phyloP scores from a whole-genome alignment of 352 stramenopile species.

The Pythium monospermum region DNA sequence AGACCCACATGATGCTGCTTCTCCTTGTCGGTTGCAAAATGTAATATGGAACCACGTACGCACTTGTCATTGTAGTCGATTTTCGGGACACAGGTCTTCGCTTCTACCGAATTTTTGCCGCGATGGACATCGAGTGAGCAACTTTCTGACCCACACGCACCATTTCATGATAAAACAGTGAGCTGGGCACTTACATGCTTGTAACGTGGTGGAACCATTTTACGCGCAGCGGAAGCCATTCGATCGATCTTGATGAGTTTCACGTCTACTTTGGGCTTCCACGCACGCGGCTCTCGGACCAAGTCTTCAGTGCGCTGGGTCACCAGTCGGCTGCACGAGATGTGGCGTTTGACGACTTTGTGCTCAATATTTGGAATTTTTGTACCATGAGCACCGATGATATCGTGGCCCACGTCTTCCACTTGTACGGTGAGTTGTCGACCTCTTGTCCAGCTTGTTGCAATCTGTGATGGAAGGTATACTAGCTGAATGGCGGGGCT shows the following conservation, averaged over 20 bases:
- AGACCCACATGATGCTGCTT: neutral
- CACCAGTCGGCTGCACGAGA: slow-evolving; percentile 32
- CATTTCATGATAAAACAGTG: neutral
- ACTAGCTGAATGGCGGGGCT: neutral
- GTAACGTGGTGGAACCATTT: no score
- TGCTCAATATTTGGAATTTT: slow-evolving; percentile 58
- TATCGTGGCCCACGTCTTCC: slow-evolving; percentile 36
- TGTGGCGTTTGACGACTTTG: slow-evolving; percentile 52
- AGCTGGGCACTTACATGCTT: no score
- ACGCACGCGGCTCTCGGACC: slow-evolving; percentile 39
- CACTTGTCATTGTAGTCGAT: slow-evolving; percentile 26
- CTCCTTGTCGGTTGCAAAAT: neutral
- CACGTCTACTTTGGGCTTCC: slow-evolving; percentile 34
- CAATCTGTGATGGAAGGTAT: neutral
- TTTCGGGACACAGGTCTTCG: slow-evolving; percentile 27
- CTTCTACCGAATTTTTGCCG: slow-evolving; percentile 42
- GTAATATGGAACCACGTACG: neutral
- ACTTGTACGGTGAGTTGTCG: slow-evolving; percentile 32
- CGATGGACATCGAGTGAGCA: slow-evolving; percentile 42
- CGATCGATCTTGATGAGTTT: slow-evolving; percentile 52
- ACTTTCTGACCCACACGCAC: neutral
- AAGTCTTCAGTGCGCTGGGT: slow-evolving; percentile 52
- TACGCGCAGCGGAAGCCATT: slow-evolving; percentile 41
- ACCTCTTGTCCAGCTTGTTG: neutral
- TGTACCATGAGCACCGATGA: slow-evolving; percentile 42